Evolutionary conservation across 2,329 filamentous ascomycete species (phyloP), one percentile per base, ranked within the genome.

Genomic region (Cytospora piceae): DNA sequence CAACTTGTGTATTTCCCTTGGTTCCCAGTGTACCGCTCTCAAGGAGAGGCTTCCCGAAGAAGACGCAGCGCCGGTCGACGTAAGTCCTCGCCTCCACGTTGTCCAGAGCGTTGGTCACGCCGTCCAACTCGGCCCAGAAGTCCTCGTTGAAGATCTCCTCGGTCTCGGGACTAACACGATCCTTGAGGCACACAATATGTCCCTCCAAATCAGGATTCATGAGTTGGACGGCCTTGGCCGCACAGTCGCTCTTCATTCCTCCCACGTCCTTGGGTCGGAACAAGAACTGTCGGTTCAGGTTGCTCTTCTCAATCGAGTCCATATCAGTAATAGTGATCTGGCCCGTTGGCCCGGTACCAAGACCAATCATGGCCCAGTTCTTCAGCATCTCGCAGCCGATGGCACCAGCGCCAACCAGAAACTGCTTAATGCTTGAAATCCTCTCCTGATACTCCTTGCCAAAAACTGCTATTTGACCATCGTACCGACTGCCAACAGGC

Each of bases 331-430:
- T 91, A 66, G 83, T 92, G 73, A 99, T 96, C 77, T 91, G 90
- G 73, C 95, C 95, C 58, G 93, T 86, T 3, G 93, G 92, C 4
- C 95, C 95, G 55, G 91, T 92, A 54, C 90, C 94, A 34, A 99
- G 83, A 71, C 95, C 95, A 77, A 98, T 96, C 94, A 99, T 96
- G 42, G 96, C 94, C 94, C 95, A 99, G 78, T 98, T 98, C 87
- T 99, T 99, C 71, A 99, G 82, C 91, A 98, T 99, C 76, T 99
- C 95, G 74, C 95, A 99, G 55, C 95, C 95, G 76, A 99, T 99
- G 69, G 96, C 95, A 73, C 95, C 95, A 56, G 95, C 93, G 71
- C 95, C 95, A 65, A 99, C 95, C 63, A 99, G 84, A 82, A 99
- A 99, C 73, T 98, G 88, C 74, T 90, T 95, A 68, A 95, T 79